Base-by-base conservation (phyloP, 139 green algal species). In the Chara braunii region DNA sequence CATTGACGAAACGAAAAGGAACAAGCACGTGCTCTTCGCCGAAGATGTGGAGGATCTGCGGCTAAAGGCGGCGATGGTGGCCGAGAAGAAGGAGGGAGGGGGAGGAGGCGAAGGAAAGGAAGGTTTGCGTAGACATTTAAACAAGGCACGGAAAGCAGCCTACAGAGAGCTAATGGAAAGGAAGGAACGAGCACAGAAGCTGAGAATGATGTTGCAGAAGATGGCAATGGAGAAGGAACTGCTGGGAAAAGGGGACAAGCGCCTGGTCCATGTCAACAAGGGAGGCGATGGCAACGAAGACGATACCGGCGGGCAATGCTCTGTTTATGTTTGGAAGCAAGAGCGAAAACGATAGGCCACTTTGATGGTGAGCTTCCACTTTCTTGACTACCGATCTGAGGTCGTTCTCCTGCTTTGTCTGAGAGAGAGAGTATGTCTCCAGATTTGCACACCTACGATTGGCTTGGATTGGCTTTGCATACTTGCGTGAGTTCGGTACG, bases 81-180 rank as follows among this genome's bases (percentile, higher is more conserved):
- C 50, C 32, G 35, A 45, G 33, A 48, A 48, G 40, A 48, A 26
- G 18, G 40, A 48, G 40, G 40, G 18, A 48, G 40, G 40, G 18
- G 40, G 40, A 48, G 18, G 40, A 26, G 40, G 40, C 14, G 11
- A 35, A 68, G 18, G 56, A 11, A 66, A 11, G 59, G 7, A 43
- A 54, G 37, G 28, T 60, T 40, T 22, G 12, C 2, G 50, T 57
- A 18, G 11, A 18, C 11, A 23, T 59, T 12, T 40, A 18, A 63
- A 23, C 64, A 74, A 64, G 51, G 64, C 22, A 51, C 78, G 51
- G 31, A n/a, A 37, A 2, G 69, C 68, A 0, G 64, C 85, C 1
- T 97, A 97, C 45, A 77, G 75, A 45, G 85, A 94, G 81, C 82
- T 96, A 28, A 43, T 77, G 37, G 73, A 94, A 74, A 76, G 87